A percentile compares a stretch with the other conserved stretches of the same genome.
phyloP scores from a whole-genome alignment of 345 rosid species.

The Hypericum perforatum region DNA sequence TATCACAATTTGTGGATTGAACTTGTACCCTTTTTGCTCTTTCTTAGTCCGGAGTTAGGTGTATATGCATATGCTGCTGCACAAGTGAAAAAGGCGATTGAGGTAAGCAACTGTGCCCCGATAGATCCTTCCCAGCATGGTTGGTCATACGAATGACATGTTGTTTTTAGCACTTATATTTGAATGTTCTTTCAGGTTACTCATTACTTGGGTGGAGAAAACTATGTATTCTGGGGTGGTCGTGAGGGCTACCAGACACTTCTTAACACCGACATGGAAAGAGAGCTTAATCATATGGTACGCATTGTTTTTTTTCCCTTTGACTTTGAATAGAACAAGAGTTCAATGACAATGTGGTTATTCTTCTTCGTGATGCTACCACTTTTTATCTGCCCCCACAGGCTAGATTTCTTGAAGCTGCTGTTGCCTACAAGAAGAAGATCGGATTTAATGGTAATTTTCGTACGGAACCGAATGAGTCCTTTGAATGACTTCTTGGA shows the following conservation, averaged over 20 bases:
- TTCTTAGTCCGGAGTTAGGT: conserved; percentile 61
- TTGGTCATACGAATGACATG: background rate
- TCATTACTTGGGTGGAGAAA: conserved; percentile 94
- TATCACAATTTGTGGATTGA: background rate
- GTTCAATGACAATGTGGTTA: background rate
- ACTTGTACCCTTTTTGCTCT: background rate
- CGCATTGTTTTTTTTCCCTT: background rate
- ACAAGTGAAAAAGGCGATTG: conserved; percentile 95
- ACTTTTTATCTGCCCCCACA: conserved; percentile 13
- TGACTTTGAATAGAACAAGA: too few relatives aligned
- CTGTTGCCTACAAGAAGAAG: conserved; percentile 88
- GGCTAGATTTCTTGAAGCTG: conserved; percentile 80
- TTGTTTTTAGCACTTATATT: background rate
- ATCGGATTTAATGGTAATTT: conserved; percentile 79
- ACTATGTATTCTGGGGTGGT: conserved; percentile 98
- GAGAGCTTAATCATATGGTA: conserved; percentile 86
- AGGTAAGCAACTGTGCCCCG: conserved; percentile 32
- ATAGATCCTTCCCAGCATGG: background rate
- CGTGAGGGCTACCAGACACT: conserved; percentile 96
- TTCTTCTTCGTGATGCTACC: background rate
- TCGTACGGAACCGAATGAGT: background rate
- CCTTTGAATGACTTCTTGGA: too few relatives aligned
- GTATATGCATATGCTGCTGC: conserved; percentile 96
- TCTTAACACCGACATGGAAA: conserved; percentile 91
- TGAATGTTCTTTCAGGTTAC: conserved; percentile 43